These are phyloP conservation scores for Apiotrichum gamsii DNA, from an alignment of 1,284 basidiomycete species.

Conservation along the genomic window DNA sequence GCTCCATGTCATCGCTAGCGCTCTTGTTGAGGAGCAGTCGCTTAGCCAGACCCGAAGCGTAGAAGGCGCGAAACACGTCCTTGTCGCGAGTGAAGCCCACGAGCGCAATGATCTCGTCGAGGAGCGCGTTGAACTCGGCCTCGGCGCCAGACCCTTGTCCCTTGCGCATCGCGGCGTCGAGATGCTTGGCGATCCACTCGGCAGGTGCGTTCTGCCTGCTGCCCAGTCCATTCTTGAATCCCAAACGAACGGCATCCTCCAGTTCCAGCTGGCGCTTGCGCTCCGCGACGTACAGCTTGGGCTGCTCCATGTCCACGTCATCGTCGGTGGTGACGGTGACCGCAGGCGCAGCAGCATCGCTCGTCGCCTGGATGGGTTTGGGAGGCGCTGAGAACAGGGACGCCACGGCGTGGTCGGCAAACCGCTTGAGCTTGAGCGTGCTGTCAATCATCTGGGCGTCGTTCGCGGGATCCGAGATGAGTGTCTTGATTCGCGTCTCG, in stretches of 20 bases:
- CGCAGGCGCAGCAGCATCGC: neutral
- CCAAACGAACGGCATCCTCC: slow-evolving; percentile 54
- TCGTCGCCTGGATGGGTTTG: slow-evolving; percentile 1
- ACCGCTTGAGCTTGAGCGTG: slow-evolving; percentile 64
- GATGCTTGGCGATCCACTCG: slow-evolving; percentile 83
- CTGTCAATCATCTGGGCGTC: slow-evolving; percentile 63
- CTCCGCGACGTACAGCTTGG: neutral
- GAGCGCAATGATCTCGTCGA: slow-evolving; percentile 72
- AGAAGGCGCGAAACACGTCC: slow-evolving; percentile 92
- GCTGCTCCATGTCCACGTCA: neutral
- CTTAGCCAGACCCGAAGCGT: slow-evolving; percentile 82
- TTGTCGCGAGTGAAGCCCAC: slow-evolving; percentile 82
- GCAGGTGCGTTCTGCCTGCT: slow-evolving; percentile 79
- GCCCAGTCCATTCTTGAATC: slow-evolving; percentile 76
- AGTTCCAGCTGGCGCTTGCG: slow-evolving; percentile 26
- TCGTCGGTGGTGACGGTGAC: neutral
- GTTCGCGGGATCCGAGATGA: slow-evolving; percentile 55
- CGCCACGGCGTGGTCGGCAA: slow-evolving; percentile 55
- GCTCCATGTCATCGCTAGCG: slow-evolving; percentile 87
- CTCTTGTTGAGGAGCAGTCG: slow-evolving; percentile 77
- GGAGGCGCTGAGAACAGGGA: slow-evolving; percentile 50
- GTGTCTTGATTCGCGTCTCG: slow-evolving; percentile 29
- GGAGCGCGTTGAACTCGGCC: slow-evolving; percentile 59
- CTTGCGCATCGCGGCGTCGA: slow-evolving; percentile 77
- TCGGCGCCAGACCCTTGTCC: slow-evolving; percentile 72